These are phyloP conservation scores for Monosporascus sp. DNA, from an alignment of 2,329 filamentous ascomycete genomes.

Conservation along the genomic window DNA sequence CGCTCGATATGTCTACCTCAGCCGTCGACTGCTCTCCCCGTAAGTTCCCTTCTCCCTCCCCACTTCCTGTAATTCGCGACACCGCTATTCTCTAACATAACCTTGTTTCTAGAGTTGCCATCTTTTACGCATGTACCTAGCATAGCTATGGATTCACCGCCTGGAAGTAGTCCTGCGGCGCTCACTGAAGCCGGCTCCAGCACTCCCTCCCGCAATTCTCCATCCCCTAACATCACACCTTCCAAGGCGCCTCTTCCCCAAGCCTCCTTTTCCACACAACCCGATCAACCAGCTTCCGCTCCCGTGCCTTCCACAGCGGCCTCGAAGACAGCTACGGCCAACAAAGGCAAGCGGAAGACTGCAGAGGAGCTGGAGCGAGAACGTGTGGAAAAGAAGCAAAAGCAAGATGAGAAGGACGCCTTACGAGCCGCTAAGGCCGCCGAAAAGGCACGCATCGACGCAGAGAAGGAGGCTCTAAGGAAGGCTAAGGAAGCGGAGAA, in stretches of 20 bases:
- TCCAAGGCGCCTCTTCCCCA: slow-evolving; percentile 17
- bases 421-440: slow-evolving; percentile 32
- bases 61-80: background rate
- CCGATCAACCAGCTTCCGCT: slow-evolving; percentile 3
- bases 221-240: slow-evolving; percentile 28
- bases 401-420: slow-evolving; percentile 38
- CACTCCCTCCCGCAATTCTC: slow-evolving; percentile 33
- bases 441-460: slow-evolving; percentile 31
- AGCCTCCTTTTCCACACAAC: slow-evolving; percentile 14
- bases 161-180: slow-evolving; percentile 25
- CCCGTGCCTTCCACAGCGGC: background rate
- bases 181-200: slow-evolving; percentile 39
- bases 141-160: slow-evolving; percentile 20
- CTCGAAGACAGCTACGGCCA: slow-evolving; percentile 21
- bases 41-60: slow-evolving; percentile 9
- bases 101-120: slow-evolving; percentile 8
- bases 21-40: slow-evolving; percentile 10
- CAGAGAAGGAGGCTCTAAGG: slow-evolving; percentile 34
- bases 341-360: slow-evolving; percentile 33
- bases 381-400: slow-evolving; percentile 40
- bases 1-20: slow-evolving; percentile 10
- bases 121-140: slow-evolving; percentile 6
- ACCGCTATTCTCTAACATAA: slow-evolving; percentile 7
- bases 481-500: slow-evolving; percentile 40
- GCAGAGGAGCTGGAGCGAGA: slow-evolving; percentile 34